phyloP scores from a whole-genome alignment of 306 rosid genomes.

The Canavalia ensiformis region DNA sequence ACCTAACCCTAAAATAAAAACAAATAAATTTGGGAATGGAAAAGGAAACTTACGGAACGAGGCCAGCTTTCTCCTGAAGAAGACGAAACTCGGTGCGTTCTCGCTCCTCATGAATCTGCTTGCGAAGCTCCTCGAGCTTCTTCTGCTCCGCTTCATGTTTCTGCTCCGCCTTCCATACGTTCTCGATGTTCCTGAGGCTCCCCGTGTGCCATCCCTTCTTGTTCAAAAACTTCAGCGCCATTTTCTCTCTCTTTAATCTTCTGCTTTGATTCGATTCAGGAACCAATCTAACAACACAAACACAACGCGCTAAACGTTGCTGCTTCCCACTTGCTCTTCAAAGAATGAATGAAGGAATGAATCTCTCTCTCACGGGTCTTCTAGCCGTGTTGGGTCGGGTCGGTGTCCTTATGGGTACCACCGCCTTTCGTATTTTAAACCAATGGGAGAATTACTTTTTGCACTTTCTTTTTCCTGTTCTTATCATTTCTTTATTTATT shows the following conservation, averaged over 20 bases:
- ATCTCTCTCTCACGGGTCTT: not conserved
- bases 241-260: slow-evolving; percentile 37
- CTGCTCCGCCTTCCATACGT: slow-evolving; percentile 98
- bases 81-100: slow-evolving; percentile 90
- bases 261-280: not conserved
- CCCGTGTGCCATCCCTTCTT: slow-evolving; percentile 99
- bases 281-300: not conserved
- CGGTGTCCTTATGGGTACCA: not conserved
- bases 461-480: no score
- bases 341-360: not conserved
- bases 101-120: slow-evolving; percentile 88
- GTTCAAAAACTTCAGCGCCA: slow-evolving; percentile 95
- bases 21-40: not conserved
- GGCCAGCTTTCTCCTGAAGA: slow-evolving; percentile 96
- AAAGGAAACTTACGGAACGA: slow-evolving; percentile 71
- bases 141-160: slow-evolving; percentile 89
- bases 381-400: not conserved
- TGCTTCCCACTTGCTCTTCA: not conserved
- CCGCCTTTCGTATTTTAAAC: no score
- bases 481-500: no score
- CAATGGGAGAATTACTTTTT: no score
- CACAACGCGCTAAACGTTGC: not conserved
- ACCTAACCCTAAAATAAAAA: slow-evolving; percentile 18
- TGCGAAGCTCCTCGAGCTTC: slow-evolving; percentile 93
- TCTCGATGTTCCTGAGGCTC: slow-evolving; percentile 88